These are phyloP conservation scores for Ceriops tagal DNA, from an alignment of 345 rosid genomes.

Conservation along the genomic window DNA sequence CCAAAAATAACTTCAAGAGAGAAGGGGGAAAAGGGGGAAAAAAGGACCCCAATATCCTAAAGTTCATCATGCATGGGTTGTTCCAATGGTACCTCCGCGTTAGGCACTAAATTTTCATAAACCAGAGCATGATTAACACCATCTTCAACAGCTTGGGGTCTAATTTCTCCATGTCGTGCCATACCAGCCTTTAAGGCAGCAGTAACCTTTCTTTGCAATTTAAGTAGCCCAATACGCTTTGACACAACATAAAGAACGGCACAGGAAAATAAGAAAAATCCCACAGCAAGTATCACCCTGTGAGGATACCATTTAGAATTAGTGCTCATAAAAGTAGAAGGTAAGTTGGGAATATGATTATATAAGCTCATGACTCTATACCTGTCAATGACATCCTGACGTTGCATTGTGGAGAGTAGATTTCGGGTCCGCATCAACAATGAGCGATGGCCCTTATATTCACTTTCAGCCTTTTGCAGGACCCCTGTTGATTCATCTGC, in stretches of 20 bases:
- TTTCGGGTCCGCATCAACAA: slow-evolving; percentile 74
- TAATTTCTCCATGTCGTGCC: slow-evolving; percentile 47
- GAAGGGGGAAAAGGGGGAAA: background rate
- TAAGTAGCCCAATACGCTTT: slow-evolving; percentile 70
- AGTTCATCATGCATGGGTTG: slow-evolving; percentile 71
- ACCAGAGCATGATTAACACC: slow-evolving; percentile 38
- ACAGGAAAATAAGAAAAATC: slow-evolving; percentile 60
- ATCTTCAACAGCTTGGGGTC: slow-evolving; percentile 34
- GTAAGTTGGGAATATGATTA: background rate
- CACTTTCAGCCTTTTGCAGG: slow-evolving; percentile 78
- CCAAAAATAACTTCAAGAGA: background rate
- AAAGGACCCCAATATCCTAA: slow-evolving; percentile 16
- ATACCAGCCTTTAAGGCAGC: slow-evolving; percentile 71
- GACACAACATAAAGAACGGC: slow-evolving; percentile 90
- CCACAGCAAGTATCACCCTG: slow-evolving; percentile 68
- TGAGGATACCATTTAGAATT: slow-evolving; percentile 13
- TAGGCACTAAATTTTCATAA: slow-evolving; percentile 40
- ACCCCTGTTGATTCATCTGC: slow-evolving; percentile 85
- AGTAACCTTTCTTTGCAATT: slow-evolving; percentile 68
- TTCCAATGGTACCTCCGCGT: slow-evolving; percentile 37
- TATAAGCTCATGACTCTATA: slow-evolving; percentile 12
- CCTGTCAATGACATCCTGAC: slow-evolving; percentile 90
- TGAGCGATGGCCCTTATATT: slow-evolving; percentile 90
- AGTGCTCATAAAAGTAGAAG: slow-evolving; percentile 8
- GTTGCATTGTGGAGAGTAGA: slow-evolving; percentile 87